Conservation (phyloP, 768 basidiomycete species). For the Lepiota venenata region DNA sequence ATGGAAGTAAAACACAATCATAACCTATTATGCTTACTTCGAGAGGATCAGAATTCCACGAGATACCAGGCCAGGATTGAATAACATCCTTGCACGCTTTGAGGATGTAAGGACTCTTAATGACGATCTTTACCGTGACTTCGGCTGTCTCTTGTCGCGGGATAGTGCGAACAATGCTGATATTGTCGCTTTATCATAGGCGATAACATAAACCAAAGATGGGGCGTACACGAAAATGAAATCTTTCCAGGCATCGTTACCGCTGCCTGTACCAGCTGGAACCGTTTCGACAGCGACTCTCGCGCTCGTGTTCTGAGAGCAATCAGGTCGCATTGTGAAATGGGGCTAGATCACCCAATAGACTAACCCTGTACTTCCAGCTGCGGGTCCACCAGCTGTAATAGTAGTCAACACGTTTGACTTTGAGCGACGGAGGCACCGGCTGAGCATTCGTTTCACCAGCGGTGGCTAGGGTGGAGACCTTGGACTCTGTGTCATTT, state of each 20-base stretch:
- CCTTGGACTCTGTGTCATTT: conserved; percentile 34
- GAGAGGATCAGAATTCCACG: conserved; percentile 58
- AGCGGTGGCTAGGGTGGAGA: conserved; percentile 25
- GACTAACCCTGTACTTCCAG: conserved; percentile 51
- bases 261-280: conserved; percentile 33
- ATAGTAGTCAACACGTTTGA: conserved; percentile 60
- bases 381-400: conserved; percentile 53
- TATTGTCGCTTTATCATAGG: background rate
- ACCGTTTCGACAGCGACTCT: conserved; percentile 47
- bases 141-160: conserved; percentile 35
- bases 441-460: conserved; percentile 22
- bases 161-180: conserved; percentile 50
- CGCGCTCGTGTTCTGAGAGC: conserved; percentile 45
- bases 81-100: conserved; percentile 59
- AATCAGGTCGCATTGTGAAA: background rate
- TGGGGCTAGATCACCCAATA: background rate
- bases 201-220: background rate
- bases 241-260: conserved; percentile 55
- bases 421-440: conserved; percentile 46
- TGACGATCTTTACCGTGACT: conserved; percentile 46
- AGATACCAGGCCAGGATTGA: conserved; percentile 53
- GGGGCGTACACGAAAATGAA: conserved; percentile 48
- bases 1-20: no score
- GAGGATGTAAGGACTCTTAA: conserved; percentile 57
- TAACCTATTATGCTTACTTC: conserved; percentile 35